A percentile compares a stretch with the other conserved stretches of the same genome.
phyloP scores from a whole-genome alignment of 805 yeast genomes.

The Metschnikowia colocasiae region DNA sequence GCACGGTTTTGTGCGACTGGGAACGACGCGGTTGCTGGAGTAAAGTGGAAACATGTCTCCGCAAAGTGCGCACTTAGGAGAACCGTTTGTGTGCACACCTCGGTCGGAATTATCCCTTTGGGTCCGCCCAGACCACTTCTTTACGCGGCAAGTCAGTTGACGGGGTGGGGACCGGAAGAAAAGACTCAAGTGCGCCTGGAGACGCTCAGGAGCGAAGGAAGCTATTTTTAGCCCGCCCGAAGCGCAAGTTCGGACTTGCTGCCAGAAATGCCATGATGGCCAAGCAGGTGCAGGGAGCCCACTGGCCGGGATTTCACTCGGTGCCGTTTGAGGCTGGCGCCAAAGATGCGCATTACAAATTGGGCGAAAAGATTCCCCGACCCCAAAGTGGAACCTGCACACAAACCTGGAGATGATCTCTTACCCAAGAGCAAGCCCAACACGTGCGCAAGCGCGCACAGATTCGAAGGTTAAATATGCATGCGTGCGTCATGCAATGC shows the following conservation, averaged over 20 bases:
- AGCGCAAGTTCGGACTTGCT: background rate
- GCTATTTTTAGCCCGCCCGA: too few species aligned
- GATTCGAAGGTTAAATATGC: background rate
- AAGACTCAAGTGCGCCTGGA: too few species aligned
- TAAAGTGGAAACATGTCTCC: background rate
- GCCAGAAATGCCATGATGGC: background rate
- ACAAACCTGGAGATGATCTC: background rate
- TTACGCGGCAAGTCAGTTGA: too few species aligned
- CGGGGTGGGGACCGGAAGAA: too few species aligned
- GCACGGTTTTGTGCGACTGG: conserved; percentile 1
- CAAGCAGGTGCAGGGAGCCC: background rate
- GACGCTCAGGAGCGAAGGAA: too few species aligned
- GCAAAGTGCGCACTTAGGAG: background rate
- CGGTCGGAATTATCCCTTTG: background rate
- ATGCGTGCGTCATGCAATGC: background rate
- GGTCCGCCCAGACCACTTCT: background rate
- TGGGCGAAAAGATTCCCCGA: background rate
- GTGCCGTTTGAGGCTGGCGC: background rate
- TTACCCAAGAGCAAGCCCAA: background rate
- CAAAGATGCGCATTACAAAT: background rate
- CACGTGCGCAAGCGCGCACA: background rate
- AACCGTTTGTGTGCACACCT: background rate
- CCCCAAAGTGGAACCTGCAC: background rate
- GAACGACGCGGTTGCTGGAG: background rate
- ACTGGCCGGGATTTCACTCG: background rate